Evolutionary conservation across 2,329 filamentous ascomycete genomes (phyloP), one percentile per base, ranked within the genome.

Genomic region (Aureobasidium melanogenum): DNA sequence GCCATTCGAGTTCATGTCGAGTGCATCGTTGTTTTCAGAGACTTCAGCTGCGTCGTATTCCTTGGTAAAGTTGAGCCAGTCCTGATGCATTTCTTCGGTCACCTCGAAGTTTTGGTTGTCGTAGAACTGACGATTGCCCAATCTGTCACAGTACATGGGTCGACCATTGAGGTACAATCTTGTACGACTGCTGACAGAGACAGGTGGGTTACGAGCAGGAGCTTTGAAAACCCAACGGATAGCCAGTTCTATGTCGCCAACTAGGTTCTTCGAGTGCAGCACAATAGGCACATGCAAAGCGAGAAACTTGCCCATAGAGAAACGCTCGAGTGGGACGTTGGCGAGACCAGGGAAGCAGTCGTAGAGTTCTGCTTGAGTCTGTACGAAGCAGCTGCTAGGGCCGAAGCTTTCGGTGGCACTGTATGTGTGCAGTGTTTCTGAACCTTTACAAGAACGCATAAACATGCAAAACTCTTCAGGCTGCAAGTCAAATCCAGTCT

Each of bases 21-120:
- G 46, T 67, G 67, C 36, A 65, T 70, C 59, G 57, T 62, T 44
- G 61, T 60, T 22, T 66, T 64, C 12, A 41, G 65, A 64, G 9
- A 62, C 36, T 9, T 64, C 51, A 2, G 58, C 58, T 39, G 38
- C 52, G 30, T 41, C 61, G 32, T 54, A 62, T 9, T 73, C 66
- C 39, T 67, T 63, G 15, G 63, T 64, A 19, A 66, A 63, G 8
- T 57, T 39, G 28, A 9, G 19, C 34, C 30, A 57, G 9, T 39
- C 24, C 15, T 54, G 43, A 28, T 51, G 22, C 39, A 60, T 60
- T 8, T 24, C 51, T 19, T 54, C 19, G 6, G 38, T 39, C 26
- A 54, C 15, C 17, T 63, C 61, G 15, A 12, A 28, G 17, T 28
- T 15, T 6, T 41, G 39, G 10, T 46, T 57, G 22, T 57, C 54